phyloP scores from a whole-genome alignment of 306 rosid genomes.

The Abrus precatorius region DNA sequence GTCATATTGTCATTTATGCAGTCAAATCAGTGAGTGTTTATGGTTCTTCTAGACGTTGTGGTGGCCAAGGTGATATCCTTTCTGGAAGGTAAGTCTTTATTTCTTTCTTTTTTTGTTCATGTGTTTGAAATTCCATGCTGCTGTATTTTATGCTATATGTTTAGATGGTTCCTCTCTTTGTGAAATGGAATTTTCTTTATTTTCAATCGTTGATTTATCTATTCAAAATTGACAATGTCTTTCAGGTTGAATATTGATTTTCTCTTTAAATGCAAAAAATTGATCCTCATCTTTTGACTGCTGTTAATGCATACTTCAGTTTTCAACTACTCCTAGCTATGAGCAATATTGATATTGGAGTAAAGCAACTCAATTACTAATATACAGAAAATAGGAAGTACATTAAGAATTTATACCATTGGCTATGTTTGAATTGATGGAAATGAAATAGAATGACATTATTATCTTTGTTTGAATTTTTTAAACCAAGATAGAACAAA shows the following conservation, averaged over 20 bases:
- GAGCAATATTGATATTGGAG: background rate
- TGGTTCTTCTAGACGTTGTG: slow-evolving; percentile 94
- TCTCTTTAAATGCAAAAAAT: background rate
- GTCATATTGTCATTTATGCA: slow-evolving; percentile 48
- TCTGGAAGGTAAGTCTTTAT: slow-evolving; percentile 87
- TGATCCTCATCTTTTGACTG: background rate
- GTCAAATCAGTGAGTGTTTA: slow-evolving; percentile 80
- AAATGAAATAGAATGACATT: background rate
- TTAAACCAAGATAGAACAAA: background rate
- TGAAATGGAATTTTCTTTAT: background rate
- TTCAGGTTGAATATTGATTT: background rate
- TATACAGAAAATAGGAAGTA: background rate
- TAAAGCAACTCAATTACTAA: background rate
- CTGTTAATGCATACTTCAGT: background rate
- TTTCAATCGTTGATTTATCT: background rate
- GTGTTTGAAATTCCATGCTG: slow-evolving; percentile 1
- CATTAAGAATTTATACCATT: background rate
- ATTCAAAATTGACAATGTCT: background rate
- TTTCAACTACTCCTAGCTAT: background rate
- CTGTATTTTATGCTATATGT: slow-evolving; percentile 1
- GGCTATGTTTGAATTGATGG: slow-evolving; percentile 2
- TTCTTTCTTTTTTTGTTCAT: background rate
- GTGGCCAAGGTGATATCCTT: slow-evolving; percentile 97
- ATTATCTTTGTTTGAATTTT: background rate
- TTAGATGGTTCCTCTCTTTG: slow-evolving; percentile 14